A percentile compares a stretch with the other conserved stretches of the same genome.
phyloP scores from a whole-genome alignment of 345 rosid species.

The Moringa oleifera region DNA sequence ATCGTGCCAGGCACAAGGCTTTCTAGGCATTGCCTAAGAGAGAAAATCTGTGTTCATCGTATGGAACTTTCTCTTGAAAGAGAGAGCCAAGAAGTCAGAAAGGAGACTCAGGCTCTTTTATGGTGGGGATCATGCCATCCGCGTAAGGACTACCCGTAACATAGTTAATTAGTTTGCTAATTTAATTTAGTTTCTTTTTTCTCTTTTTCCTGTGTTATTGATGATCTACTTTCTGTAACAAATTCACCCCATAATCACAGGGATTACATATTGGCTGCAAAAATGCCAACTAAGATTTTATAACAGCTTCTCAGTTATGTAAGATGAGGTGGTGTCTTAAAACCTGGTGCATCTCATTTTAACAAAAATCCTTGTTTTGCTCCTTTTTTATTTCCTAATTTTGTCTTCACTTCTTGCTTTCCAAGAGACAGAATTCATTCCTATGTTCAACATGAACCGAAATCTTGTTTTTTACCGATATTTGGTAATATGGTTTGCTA shows the following conservation, averaged over 20 bases:
- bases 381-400: neutral
- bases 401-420: too few species aligned
- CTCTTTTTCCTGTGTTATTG: too few species aligned
- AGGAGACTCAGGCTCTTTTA: constrained; percentile 19
- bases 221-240: neutral
- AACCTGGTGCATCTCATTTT: neutral
- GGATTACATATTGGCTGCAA: neutral
- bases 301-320: neutral
- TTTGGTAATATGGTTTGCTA: too few species aligned
- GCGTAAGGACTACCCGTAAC: constrained; percentile 20
- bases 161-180: neutral
- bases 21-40: neutral
- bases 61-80: constrained; percentile 45
- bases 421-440: too few species aligned
- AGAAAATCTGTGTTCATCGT: neutral
- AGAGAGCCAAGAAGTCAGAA: constrained; percentile 35
- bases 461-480: too few species aligned
- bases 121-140: too few species aligned
- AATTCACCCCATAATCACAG: neutral
- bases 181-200: too few species aligned
- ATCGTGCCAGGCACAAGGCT: too few species aligned
- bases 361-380: neutral
- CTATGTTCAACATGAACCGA: too few species aligned
- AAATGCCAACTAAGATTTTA: neutral
- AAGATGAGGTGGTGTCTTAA: neutral